Evolutionary conservation across 208 protist species (phyloP).

Genomic region (Leishmania aethiopica): DNA sequence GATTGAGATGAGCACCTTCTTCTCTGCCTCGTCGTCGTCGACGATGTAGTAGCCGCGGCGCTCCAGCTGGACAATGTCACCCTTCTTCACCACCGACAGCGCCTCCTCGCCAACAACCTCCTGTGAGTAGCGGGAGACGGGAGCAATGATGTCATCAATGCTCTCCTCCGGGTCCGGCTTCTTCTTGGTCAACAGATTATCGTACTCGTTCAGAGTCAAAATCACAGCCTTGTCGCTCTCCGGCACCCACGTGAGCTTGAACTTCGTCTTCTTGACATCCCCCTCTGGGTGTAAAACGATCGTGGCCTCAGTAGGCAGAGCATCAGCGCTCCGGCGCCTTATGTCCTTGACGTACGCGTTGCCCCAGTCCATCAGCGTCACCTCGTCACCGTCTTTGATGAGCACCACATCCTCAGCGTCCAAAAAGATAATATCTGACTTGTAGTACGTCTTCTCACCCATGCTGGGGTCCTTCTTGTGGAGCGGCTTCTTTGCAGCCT

Average conservation of each 20-base stretch:
- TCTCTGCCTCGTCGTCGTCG: conserved; percentile 64
- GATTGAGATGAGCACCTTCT: conserved; percentile 83
- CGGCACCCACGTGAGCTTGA: conserved; percentile 98
- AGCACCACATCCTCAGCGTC: conserved; percentile 94
- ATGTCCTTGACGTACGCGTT: conserved; percentile 94
- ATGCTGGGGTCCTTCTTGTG: conserved; percentile 96
- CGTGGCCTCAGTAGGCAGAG: conserved; percentile 63
- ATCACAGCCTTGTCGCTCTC: conserved; percentile 68
- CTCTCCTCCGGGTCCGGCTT: conserved; percentile 96
- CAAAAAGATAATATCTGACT: conserved; percentile 90
- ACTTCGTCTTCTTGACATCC: conserved; percentile 98
- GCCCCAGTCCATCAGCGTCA: conserved; percentile 99
- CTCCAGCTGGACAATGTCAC: conserved; percentile 97
- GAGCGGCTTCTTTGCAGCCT: conserved; percentile 62
- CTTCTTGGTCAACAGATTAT: conserved; percentile 97
- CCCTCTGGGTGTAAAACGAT: conserved; percentile 91
- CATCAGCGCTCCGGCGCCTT: conserved; percentile 40
- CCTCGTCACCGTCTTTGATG: conserved; percentile 94
- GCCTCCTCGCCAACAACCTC: conserved; percentile 90
- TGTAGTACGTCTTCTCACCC: conserved; percentile 94
- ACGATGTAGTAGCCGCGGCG: conserved; percentile 98
- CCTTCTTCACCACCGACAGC: conserved; percentile 82
- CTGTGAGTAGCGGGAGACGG: conserved; percentile 81
- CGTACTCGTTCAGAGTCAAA: conserved; percentile 93
- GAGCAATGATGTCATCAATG: conserved; percentile 93